Conservation (phyloP, 2,329 filamentous ascomycete species). For the Claviceps pusilla region DNA sequence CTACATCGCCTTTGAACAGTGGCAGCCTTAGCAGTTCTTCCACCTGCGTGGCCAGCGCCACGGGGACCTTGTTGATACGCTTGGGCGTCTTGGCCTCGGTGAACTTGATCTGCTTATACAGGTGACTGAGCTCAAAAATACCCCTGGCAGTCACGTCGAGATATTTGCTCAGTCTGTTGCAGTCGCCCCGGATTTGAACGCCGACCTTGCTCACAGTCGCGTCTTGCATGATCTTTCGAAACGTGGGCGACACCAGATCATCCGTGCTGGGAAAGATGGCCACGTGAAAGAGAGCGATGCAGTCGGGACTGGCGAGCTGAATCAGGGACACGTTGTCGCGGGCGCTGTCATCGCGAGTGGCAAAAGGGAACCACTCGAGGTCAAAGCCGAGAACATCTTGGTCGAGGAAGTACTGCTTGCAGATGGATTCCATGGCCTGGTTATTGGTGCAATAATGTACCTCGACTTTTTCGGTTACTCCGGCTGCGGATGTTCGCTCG, state of each 20-base stretch:
- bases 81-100: constrained; percentile 32
- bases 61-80: constrained; percentile 50
- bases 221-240: constrained; percentile 60
- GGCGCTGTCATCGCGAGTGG: constrained; percentile 30
- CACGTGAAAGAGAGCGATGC: constrained; percentile 70
- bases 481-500: constrained; percentile 29
- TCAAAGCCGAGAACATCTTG: constrained; percentile 74
- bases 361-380: constrained; percentile 60
- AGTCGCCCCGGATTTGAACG: constrained; percentile 58
- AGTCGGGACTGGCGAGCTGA: constrained; percentile 63
- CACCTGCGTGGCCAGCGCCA: constrained; percentile 55
- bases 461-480: constrained; percentile 37
- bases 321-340: constrained; percentile 66
- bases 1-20: constrained; percentile 54
- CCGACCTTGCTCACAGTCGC: constrained; percentile 57
- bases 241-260: constrained; percentile 53
- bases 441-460: constrained; percentile 66
- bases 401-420: constrained; percentile 47
- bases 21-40: constrained; percentile 57
- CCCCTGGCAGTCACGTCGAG: constrained; percentile 51
- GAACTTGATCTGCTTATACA: constrained; percentile 64
- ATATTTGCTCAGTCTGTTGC: constrained; percentile 50
- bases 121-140: constrained; percentile 66
- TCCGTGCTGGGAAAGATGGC: constrained; percentile 41
- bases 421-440: constrained; percentile 50